Base-by-base conservation (phyloP, 306 rosid genomes). In the Crotalaria pallida region DNA sequence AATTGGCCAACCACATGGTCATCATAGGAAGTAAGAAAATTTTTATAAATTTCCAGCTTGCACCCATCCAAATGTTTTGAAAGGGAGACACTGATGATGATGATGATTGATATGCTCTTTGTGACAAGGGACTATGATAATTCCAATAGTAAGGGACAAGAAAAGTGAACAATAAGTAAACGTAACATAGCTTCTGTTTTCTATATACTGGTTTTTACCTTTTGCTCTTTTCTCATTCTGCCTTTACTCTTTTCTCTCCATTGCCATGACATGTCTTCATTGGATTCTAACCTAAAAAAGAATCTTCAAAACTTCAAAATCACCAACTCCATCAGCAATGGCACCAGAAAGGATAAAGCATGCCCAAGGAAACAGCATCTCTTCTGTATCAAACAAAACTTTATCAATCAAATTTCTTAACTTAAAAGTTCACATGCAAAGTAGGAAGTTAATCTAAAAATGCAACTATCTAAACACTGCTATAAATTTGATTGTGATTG, bases 171-270 rank as follows among this genome's bases (percentile, higher is more conserved):
- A 58, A 67, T 8, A 26, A 8, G 57, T 1, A 33, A 51, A 11
- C 53, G 57, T n/a, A n/a, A n/a, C n/a, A 23, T 45, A 52, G 33
- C 29, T 50, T 22, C 19, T 58, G n/a, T n/a, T n/a, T n/a, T n/a
- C n/a, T n/a, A n/a, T n/a, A n/a, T n/a, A n/a, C n/a, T 15, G 66
- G 77, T 68, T 58, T 58, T 79, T 60, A 77, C 86, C 92, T 88
- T 83, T 83, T 74, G 27, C 75, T 78, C 73, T 66, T 18, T 60
- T 74, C 55, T 68, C 68, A 57, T 52, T 69, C 23, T 59, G 79
- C 88, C 84, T 71, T 55, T 34, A 72, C 57, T 66, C 62, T 31
- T 31, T 47, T 75, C 74, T 49, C 53, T 41, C 23, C 34, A 33
- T 50, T 67, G 50, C 64, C 73, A 69, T 60, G 11, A 43, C n/a